These are phyloP conservation scores for Helicosporidium sp. DNA, from an alignment of 139 green algal species.

Conservation along the genomic window DNA sequence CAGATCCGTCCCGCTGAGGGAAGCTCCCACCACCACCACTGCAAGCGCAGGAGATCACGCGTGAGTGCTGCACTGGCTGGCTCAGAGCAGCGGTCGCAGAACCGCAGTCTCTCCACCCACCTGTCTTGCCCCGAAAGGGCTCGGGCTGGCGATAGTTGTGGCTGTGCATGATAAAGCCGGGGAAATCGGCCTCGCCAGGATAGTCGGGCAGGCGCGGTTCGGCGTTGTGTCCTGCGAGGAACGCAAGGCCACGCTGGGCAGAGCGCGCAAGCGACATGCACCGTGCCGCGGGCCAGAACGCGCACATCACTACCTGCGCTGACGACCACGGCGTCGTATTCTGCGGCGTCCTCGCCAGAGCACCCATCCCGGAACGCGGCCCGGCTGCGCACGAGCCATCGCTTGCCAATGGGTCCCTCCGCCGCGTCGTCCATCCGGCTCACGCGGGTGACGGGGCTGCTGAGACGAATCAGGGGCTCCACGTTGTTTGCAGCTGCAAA, in stretches of 20 bases:
- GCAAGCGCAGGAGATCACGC: neutral
- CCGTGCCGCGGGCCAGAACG: no score
- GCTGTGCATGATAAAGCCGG: slow-evolving; percentile 4
- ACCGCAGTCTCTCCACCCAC: neutral
- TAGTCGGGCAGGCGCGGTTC: slow-evolving; percentile 14
- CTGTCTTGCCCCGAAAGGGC: slow-evolving; percentile 16
- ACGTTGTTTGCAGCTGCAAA: slow-evolving; percentile 28
- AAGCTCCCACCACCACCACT: slow-evolving; percentile 52
- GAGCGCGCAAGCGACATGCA: no score
- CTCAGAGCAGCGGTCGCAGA: neutral
- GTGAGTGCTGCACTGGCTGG: neutral
- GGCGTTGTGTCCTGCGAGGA: slow-evolving; percentile 27
- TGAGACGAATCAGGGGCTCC: slow-evolving; percentile 10
- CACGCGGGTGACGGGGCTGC: no score
- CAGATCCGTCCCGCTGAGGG: slow-evolving; percentile 34
- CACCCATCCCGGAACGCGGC: no score
- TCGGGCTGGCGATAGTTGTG: slow-evolving; percentile 28
- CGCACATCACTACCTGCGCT: slow-evolving; percentile 30
- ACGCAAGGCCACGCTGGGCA: neutral
- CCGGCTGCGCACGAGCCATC: no score
- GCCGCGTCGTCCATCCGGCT: no score
- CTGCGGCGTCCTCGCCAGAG: neutral
- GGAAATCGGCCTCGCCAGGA: slow-evolving; percentile 5
- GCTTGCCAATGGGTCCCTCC: no score
- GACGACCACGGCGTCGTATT: slow-evolving; percentile 60